A percentile compares a stretch with the other conserved stretches of the same genome.
phyloP scores from a whole-genome alignment of 441 rosid species.

The Croton setiger region DNA sequence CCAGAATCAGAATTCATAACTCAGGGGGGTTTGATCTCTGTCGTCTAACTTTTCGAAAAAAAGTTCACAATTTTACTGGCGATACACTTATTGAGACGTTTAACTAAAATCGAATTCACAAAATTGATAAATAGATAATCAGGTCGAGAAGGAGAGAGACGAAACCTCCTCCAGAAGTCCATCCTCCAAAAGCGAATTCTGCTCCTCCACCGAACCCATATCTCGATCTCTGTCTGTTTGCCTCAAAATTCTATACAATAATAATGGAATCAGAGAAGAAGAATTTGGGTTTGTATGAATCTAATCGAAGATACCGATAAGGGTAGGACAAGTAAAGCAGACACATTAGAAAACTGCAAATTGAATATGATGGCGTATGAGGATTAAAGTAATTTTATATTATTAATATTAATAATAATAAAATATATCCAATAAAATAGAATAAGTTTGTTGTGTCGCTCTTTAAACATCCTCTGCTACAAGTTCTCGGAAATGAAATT shows the following conservation, averaged over 20 bases:
- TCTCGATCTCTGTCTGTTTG: neutral
- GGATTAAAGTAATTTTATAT: too few species aligned
- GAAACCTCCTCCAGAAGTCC: conserved; percentile 32
- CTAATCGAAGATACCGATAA: neutral
- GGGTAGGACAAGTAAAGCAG: neutral
- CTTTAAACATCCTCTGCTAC: too few species aligned
- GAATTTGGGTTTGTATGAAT: neutral
- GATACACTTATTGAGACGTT: neutral
- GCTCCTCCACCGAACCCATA: conserved; percentile 41
- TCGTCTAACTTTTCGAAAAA: neutral
- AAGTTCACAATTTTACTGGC: neutral
- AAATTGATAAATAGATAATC: neutral
- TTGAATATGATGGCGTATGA: neutral
- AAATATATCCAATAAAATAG: too few species aligned
- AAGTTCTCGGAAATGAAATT: too few species aligned
- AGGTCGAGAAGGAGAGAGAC: neutral
- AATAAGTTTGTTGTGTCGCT: too few species aligned
- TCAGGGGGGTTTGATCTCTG: neutral
- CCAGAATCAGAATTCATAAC: neutral
- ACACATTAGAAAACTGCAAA: too few species aligned
- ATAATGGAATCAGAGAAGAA: neutral
- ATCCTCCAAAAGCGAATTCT: conserved; percentile 32
- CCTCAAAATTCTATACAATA: neutral
- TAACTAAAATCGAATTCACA: neutral
- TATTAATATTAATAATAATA: too few species aligned